These are phyloP conservation scores for Metschnikowia similis DNA, from an alignment of 805 yeast genomes.

Conservation along the genomic window DNA sequence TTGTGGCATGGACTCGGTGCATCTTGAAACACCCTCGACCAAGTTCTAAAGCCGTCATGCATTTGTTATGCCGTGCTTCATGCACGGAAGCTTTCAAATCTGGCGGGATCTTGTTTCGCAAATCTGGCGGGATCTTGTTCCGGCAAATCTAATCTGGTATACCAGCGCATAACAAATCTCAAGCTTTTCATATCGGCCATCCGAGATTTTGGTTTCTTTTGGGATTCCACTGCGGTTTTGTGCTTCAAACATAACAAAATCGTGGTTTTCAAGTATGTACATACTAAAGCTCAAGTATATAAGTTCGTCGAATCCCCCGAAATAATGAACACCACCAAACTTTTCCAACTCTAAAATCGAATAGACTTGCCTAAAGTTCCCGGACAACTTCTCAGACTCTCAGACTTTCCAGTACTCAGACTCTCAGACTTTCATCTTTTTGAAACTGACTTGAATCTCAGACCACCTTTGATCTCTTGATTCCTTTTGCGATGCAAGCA, in stretches of 20 bases:
- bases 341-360: background rate
- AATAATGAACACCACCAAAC: background rate
- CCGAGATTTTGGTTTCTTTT: background rate
- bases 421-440: background rate
- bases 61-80: background rate
- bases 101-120: background rate
- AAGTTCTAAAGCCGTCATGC: background rate
- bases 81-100: background rate
- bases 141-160: background rate
- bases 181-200: background rate
- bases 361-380: background rate
- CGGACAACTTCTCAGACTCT: background rate
- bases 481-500: background rate
- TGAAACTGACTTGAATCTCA: background rate
- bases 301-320: background rate
- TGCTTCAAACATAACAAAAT: background rate
- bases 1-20: background rate
- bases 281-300: background rate
- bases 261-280: background rate
- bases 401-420: background rate
- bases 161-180: background rate
- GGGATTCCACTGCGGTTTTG: no score
- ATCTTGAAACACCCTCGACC: background rate
- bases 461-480: background rate
- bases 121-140: background rate